These are phyloP conservation scores for Millerozyma miso DNA, from an alignment of 805 yeast species.

Conservation along the genomic window DNA sequence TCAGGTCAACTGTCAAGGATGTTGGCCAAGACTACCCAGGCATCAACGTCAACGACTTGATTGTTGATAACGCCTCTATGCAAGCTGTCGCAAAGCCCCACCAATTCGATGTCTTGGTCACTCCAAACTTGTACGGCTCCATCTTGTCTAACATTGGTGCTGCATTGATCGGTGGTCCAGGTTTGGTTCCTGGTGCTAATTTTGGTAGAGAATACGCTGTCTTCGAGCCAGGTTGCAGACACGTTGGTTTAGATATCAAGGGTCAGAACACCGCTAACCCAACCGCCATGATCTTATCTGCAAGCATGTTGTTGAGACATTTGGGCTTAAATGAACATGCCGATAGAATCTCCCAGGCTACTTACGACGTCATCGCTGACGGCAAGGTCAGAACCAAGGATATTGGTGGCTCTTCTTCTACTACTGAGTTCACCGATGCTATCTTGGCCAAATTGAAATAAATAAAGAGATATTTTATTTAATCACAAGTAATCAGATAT, in stretches of 20 bases:
- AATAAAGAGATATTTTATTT: constrained; percentile 4
- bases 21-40: constrained; percentile 83
- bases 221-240: constrained; percentile 99
- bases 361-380: constrained; percentile 84
- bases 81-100: constrained; percentile 98
- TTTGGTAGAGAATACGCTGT: constrained; percentile 97
- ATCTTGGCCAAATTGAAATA: constrained; percentile 64
- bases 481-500: not conserved
- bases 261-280: constrained; percentile 97
- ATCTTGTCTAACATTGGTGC: constrained; percentile 97
- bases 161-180: constrained; percentile 96
- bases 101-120: constrained; percentile 95
- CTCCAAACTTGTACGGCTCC: constrained; percentile 98
- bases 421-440: constrained; percentile 93
- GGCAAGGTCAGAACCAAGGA: constrained; percentile 84
- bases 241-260: constrained; percentile 94
- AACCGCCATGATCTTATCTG: constrained; percentile 92
- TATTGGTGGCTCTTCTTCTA: constrained; percentile 85
- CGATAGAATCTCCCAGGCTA: constrained; percentile 82
- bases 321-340: constrained; percentile 84
- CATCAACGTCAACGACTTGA: constrained; percentile 81
- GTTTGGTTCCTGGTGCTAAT: constrained; percentile 97
- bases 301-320: constrained; percentile 91
- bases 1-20: constrained; percentile 88
- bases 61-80: constrained; percentile 98